Percentiles rank a stretch among this genome's conserved stretches.
Evolutionary conservation across 1,284 basidiomycete species (phyloP).

Genomic region (Boletus hoseneyae): DNA sequence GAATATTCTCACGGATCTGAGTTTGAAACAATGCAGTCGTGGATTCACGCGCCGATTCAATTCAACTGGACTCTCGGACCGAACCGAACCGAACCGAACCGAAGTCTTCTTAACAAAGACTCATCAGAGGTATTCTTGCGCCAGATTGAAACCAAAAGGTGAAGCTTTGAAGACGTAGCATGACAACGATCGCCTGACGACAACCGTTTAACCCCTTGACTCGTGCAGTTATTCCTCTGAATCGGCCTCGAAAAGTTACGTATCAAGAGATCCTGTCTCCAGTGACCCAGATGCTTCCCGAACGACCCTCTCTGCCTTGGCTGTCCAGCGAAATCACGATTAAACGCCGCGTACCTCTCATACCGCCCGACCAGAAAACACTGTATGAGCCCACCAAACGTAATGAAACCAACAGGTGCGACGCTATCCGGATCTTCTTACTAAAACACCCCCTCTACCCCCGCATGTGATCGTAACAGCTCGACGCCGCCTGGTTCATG

Average conservation of each 20-base stretch:
- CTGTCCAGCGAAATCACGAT: constrained; percentile 1
- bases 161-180: neutral
- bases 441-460: constrained; percentile 5
- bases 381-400: constrained; percentile 3
- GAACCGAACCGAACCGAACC: neutral
- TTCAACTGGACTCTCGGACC: neutral
- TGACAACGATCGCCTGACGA: constrained; percentile 7
- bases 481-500: neutral
- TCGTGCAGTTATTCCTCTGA: neutral
- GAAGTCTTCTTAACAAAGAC: neutral
- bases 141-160: neutral
- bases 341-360: constrained; percentile 13
- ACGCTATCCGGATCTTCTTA: neutral
- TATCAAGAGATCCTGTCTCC: constrained; percentile 1
- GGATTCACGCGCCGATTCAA: constrained; percentile 1
- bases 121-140: neutral
- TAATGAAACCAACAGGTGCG: constrained; percentile 13
- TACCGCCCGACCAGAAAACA: neutral
- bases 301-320: neutral
- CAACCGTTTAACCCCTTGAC: neutral
- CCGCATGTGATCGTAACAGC: neutral
- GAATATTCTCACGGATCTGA: neutral
- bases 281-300: neutral
- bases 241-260: constrained; percentile 6
- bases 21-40: neutral